These are phyloP conservation scores for Cupressus sempervirens DNA, from an alignment of 75 land plant genomes.

Conservation along the genomic window DNA sequence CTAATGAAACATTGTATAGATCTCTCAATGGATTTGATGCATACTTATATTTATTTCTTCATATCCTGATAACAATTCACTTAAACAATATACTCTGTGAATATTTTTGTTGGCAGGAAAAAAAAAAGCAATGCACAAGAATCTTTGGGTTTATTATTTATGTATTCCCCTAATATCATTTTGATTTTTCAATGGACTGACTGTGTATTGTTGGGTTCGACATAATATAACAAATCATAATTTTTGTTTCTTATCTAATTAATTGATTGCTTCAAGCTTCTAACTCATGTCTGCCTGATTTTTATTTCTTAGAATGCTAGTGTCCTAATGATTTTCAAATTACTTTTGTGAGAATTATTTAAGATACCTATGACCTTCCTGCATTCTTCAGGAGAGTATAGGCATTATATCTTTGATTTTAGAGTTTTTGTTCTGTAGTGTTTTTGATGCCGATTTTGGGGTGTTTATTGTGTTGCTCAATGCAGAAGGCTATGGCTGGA, in stretches of 20 bases:
- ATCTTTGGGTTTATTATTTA: background rate
- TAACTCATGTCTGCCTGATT: no score
- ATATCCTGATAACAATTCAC: background rate
- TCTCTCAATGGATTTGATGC: background rate
- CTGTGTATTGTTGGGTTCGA: background rate
- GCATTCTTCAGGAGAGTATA: background rate
- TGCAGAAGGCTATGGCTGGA: constrained; percentile 90
- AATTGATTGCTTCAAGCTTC: background rate
- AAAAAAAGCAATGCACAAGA: background rate
- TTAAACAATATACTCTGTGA: background rate
- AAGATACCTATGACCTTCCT: background rate
- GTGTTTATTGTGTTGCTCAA: background rate
- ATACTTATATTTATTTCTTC: background rate
- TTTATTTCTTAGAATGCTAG: background rate
- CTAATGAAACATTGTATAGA: no score
- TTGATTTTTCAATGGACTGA: background rate
- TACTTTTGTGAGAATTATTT: background rate
- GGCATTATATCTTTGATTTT: background rate
- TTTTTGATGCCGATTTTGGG: background rate
- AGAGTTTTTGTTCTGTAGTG: background rate
- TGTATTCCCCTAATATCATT: background rate
- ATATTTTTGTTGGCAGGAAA: background rate
- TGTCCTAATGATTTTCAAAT: background rate
- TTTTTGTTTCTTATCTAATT: background rate
- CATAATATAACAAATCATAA: background rate